Conservation (phyloP, 768 basidiomycete genomes). For the Xerocomellus intermedius region DNA sequence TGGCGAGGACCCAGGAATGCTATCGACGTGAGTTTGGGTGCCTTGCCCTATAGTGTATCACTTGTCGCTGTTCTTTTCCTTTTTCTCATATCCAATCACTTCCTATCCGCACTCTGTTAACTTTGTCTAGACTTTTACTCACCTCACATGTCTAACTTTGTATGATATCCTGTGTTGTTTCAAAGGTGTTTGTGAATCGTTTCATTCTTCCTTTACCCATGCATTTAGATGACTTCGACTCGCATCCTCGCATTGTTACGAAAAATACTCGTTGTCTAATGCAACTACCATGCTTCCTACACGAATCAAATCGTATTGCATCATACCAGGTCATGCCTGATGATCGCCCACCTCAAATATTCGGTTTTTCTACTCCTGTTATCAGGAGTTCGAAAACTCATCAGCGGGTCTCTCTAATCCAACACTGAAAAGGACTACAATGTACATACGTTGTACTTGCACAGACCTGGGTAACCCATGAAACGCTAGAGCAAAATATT, state of each 20-base stretch:
- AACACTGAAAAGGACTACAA: no score
- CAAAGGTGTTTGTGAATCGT: neutral
- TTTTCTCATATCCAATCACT: neutral
- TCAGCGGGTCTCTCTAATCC: no score
- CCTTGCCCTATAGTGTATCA: neutral
- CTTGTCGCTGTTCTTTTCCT: neutral
- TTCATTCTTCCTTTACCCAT: neutral
- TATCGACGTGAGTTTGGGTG: slow-evolving; percentile 55
- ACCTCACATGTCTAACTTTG: slow-evolving; percentile 3
- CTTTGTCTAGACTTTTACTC: slow-evolving; percentile 14
- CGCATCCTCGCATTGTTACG: slow-evolving; percentile 8
- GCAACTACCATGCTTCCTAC: neutral
- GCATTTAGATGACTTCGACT: neutral
- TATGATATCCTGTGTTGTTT: slow-evolving; percentile 5
- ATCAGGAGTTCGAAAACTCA: no score
- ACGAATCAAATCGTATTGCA: neutral
- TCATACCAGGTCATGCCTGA: no score
- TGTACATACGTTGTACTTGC: no score
- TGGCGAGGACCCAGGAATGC: slow-evolving; percentile 70
- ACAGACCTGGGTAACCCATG: no score
- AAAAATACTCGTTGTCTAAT: slow-evolving; percentile 5
- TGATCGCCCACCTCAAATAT: no score
- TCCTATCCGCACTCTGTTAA: neutral
- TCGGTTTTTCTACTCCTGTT: no score
- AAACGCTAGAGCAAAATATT: no score